Base-by-base conservation (phyloP, 202 grass and related monocot genomes). In the Digitaria exilis region DNA sequence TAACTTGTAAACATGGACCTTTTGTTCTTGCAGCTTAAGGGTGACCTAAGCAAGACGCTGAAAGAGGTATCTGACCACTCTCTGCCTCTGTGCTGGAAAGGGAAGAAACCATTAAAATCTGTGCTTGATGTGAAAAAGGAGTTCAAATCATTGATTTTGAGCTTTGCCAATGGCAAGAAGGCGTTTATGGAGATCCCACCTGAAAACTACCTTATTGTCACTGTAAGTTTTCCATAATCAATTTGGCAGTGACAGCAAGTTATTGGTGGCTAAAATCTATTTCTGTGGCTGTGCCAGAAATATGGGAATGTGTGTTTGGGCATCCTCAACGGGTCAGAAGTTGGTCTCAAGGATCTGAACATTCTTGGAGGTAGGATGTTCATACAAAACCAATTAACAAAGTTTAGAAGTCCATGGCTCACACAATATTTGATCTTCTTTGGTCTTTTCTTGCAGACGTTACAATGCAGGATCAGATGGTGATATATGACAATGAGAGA, bases 401-500 rank as follows among this genome's bases (percentile, higher is more conserved):
- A 41, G 8, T 42, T 82, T 46, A 59, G 22, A 44, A 83, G 66
- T 34, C 13, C 63, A 49, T 76, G 18, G 15, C 46, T 65, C 21
- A 15, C 24, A 9, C 61, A 15, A 25, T 24, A 41, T 22, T 42
- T 82, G 64, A 26, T 74, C 12, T 65, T 26, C 4, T 31, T 72
- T 56, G 26, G 24, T 28, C 55, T 35, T 68, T 18, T 59, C 71
- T 58, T 81, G 21, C 84, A 98, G 96, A 98, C 44, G 84, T 98
- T 71, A 93, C 87, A 13, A 84, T 98, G 85, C 96, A 96, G 84
- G 93, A 96, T 77, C 90, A 88, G 43, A 93, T 98, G 96, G 87
- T 98, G 56, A 85, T 96, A 44, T 98, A 98, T 85, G 96, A 98
- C 66, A 98, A 98, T 30, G 96, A 98, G 82, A 98, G 83, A 69